Conservation (phyloP, 208 protist species). For the Leishmania aethiopica region DNA sequence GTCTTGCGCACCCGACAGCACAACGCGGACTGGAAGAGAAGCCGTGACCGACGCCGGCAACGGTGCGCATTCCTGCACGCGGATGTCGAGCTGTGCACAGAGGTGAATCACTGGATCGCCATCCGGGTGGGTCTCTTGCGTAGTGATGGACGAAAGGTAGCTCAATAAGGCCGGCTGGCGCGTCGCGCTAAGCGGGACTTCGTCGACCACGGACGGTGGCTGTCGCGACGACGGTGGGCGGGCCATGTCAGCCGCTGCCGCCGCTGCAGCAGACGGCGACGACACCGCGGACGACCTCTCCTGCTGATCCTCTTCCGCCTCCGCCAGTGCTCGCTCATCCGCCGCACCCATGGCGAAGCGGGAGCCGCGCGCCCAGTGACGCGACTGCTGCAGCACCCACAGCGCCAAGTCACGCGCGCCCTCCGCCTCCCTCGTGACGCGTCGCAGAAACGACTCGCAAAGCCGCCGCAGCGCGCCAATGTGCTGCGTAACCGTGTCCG, state of each 20-base stretch:
- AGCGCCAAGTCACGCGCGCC: slow-evolving; percentile 47
- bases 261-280: not conserved
- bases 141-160: not conserved
- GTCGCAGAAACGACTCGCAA: slow-evolving; percentile 43
- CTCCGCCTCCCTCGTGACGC: slow-evolving; percentile 38
- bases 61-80: not conserved
- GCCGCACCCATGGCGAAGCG: slow-evolving; percentile 11
- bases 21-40: not conserved
- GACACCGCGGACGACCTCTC: not conserved
- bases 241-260: not conserved
- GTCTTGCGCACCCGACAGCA: not conserved
- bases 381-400: slow-evolving; percentile 63
- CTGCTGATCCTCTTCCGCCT: slow-evolving; percentile 17
- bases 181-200: slow-evolving; percentile 32
- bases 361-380: slow-evolving; percentile 23
- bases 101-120: not conserved
- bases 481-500: slow-evolving; percentile 17
- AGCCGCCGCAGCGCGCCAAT: slow-evolving; percentile 44
- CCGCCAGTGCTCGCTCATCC: not conserved
- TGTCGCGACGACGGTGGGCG: slow-evolving; percentile 19
- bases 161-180: slow-evolving; percentile 23
- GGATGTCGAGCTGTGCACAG: not conserved
- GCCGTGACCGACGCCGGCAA: not conserved
- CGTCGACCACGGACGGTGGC: slow-evolving; percentile 25
- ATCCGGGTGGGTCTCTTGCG: not conserved